These are phyloP conservation scores for Passiflora organensis DNA, from an alignment of 345 rosid genomes.

Conservation along the genomic window DNA sequence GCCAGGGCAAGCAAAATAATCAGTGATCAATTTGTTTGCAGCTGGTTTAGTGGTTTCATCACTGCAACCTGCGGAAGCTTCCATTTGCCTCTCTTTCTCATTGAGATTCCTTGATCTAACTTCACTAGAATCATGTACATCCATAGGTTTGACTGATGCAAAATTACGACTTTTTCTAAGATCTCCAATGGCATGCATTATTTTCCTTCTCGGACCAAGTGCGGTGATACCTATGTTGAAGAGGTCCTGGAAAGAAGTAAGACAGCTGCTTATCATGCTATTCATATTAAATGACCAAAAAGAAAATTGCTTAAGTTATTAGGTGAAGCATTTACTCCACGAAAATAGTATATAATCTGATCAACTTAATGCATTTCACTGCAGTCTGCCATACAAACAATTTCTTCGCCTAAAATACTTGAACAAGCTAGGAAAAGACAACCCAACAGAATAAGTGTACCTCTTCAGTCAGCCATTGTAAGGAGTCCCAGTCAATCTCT, in stretches of 20 bases:
- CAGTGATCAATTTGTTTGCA: conserved; percentile 78
- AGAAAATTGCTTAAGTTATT: too few relatives aligned
- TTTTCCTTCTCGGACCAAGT: conserved; percentile 91
- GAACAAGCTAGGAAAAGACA: too few relatives aligned
- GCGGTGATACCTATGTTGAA: conserved; percentile 69
- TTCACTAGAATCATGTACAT: conserved; percentile 4
- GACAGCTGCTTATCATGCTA: background rate
- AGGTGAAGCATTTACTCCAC: background rate
- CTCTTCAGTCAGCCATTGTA: conserved; percentile 81
- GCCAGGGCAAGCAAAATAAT: conserved; percentile 56
- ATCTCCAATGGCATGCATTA: conserved; percentile 60
- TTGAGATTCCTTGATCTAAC: conserved; percentile 17
- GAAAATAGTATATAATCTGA: too few relatives aligned
- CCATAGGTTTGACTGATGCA: conserved; percentile 23
- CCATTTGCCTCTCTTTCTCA: conserved; percentile 31
- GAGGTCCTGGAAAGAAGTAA: conserved; percentile 47
- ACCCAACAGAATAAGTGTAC: conserved; percentile 28
- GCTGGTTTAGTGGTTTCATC: conserved; percentile 40
- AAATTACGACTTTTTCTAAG: conserved; percentile 35
- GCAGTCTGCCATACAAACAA: too few relatives aligned
- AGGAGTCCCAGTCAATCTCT: conserved; percentile 89
- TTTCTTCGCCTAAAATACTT: too few relatives aligned
- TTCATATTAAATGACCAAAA: conserved; percentile 2
- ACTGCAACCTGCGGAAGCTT: conserved; percentile 25
- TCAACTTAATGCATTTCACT: too few relatives aligned